Percentiles rank a stretch among this genome's conserved stretches.
Conservation (phyloP, 2,329 filamentous ascomycete genomes). For the Diaporthe helianthi region DNA sequence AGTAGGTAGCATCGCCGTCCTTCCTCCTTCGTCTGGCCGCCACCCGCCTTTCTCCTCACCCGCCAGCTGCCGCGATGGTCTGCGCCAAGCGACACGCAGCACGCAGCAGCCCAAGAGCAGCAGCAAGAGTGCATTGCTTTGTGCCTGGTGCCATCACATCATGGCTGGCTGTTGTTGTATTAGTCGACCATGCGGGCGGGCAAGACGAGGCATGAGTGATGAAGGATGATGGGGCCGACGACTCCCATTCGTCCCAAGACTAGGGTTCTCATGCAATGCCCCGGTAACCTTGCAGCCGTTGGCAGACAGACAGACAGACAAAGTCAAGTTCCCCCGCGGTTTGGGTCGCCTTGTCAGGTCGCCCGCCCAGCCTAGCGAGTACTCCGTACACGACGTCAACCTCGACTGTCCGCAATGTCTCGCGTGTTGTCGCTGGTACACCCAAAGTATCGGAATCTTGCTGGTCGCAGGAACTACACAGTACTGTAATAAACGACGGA, state of each 20-base stretch:
- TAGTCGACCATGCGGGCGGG: constrained; percentile 6
- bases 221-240: constrained; percentile 20
- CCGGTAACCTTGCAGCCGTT: constrained; percentile 25
- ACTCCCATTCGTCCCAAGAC: constrained; percentile 21
- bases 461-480: background rate
- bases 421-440: background rate
- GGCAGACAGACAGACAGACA: constrained; percentile 20
- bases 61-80: background rate
- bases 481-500: background rate
- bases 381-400: background rate
- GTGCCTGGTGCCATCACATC: constrained; percentile 7
- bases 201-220: constrained; percentile 18
- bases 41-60: background rate
- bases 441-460: background rate
- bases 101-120: background rate
- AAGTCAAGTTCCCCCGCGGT: background rate
- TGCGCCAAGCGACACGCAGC: constrained; percentile 1
- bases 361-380: background rate
- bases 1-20: constrained; percentile 11
- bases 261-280: constrained; percentile 18
- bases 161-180: constrained; percentile 19
- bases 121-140: background rate
- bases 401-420: background rate
- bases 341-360: background rate
- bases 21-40: background rate